A percentile compares a stretch with the other conserved stretches of the same genome.
phyloP scores from a whole-genome alignment of 148 eudicot genomes.

The Rhododendron kiyosumense region DNA sequence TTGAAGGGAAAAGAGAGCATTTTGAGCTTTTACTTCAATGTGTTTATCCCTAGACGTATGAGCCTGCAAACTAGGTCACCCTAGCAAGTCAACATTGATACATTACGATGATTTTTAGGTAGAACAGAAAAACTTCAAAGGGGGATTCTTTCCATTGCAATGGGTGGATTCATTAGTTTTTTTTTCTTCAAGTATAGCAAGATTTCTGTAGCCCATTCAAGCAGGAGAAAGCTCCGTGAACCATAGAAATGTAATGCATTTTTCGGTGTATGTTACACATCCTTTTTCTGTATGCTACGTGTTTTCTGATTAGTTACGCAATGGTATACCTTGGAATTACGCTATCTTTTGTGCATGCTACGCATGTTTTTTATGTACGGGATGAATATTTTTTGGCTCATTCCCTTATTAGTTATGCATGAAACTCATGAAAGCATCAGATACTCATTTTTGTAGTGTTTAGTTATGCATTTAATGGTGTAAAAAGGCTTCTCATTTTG shows the following conservation, averaged over 20 bases:
- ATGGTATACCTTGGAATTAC: too few relatives aligned
- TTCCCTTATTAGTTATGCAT: too few relatives aligned
- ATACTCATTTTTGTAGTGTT: too few relatives aligned
- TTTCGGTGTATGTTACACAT: not conserved
- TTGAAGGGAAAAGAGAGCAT: slow-evolving; percentile 17
- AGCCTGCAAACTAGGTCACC: slow-evolving; percentile 9
- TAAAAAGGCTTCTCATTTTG: too few relatives aligned
- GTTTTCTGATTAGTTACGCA: too few relatives aligned
- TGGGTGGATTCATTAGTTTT: not conserved
- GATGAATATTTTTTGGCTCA: too few relatives aligned
- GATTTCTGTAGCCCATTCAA: too few relatives aligned
- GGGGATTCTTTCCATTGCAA: not conserved
- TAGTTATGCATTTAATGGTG: too few relatives aligned
- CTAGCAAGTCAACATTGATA: slow-evolving; percentile 9
- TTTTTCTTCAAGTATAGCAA: not conserved
- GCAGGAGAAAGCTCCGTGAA: not conserved
- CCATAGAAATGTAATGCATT: not conserved
- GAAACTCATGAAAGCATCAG: too few relatives aligned
- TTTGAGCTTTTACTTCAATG: slow-evolving; percentile 26
- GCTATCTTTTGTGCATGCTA: too few relatives aligned
- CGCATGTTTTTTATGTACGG: too few relatives aligned
- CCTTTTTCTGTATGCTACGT: not conserved
- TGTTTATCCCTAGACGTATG: slow-evolving; percentile 25
- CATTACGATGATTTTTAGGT: slow-evolving; percentile 19
- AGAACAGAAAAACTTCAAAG: not conserved